Percentiles rank a stretch among this genome's conserved stretches.
Evolutionary conservation across 495 filamentous ascomycete species (phyloP).

Genomic region (Penicillium antarcticum): DNA sequence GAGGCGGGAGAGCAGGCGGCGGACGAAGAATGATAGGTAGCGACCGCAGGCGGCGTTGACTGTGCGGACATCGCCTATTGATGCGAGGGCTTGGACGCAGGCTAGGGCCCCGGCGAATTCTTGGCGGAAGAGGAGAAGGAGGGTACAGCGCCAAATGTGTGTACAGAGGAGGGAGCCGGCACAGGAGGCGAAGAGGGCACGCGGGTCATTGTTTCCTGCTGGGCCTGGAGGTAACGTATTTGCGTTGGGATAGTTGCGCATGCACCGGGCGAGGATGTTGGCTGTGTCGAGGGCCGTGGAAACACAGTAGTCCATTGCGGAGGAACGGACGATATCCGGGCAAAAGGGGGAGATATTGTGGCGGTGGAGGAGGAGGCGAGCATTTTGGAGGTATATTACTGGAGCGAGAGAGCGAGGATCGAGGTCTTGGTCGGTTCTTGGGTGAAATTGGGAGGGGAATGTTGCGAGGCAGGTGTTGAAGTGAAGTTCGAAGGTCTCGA

Average conservation of each 20-base stretch:
- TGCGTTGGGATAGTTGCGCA: constrained; percentile 27
- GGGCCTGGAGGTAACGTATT: neutral
- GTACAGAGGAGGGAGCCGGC: constrained; percentile 69
- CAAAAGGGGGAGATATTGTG: constrained; percentile 84
- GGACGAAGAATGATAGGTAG: constrained; percentile 79
- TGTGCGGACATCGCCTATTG: constrained; percentile 65
- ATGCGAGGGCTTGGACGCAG: constrained; percentile 67
- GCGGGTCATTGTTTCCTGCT: constrained; percentile 40
- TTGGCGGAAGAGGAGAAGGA: constrained; percentile 73
- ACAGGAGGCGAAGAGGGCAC: constrained; percentile 47
- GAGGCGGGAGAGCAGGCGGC: constrained; percentile 54
- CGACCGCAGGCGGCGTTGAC: constrained; percentile 78
- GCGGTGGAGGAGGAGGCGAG: constrained; percentile 80
- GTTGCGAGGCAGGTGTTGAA: constrained; percentile 69
- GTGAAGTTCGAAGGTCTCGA: constrained; percentile 79
- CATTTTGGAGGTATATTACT: constrained; percentile 75
- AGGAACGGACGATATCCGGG: constrained; percentile 55
- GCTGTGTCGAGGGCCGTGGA: constrained; percentile 74
- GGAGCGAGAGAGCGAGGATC: constrained; percentile 71
- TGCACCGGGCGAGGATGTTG: constrained; percentile 64
- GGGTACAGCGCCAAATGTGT: constrained; percentile 85
- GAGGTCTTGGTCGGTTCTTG: constrained; percentile 58
- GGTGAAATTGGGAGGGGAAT: constrained; percentile 71
- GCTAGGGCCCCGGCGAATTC: constrained; percentile 67
- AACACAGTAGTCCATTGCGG: constrained; percentile 76